Percentiles rank a stretch among this genome's conserved stretches.
Evolutionary conservation across 306 rosid genomes (phyloP).

Genomic region (Calophaca sinica): DNA sequence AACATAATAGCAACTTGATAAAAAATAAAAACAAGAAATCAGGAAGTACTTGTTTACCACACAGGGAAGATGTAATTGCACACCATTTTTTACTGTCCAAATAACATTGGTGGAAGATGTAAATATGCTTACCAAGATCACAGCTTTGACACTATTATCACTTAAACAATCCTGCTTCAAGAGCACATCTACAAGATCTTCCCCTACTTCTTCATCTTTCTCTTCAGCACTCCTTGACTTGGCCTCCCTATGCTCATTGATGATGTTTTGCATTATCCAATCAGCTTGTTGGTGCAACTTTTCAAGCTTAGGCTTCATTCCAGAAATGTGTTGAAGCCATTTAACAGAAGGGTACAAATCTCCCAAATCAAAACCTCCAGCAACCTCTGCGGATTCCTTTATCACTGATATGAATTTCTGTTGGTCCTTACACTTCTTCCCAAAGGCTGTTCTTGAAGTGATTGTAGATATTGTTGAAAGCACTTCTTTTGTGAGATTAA

Average conservation of each 20-base stretch:
- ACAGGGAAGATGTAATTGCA: neutral
- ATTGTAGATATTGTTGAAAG: conserved; percentile 6
- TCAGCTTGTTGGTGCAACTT: conserved; percentile 36
- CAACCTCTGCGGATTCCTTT: neutral
- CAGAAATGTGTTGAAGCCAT: conserved; percentile 44
- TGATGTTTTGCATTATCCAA: conserved; percentile 10
- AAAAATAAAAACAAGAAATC: neutral
- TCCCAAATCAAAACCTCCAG: conserved; percentile 49
- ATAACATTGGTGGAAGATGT: neutral
- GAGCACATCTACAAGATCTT: conserved; percentile 44
- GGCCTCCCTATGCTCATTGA: conserved; percentile 36
- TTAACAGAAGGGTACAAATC: conserved; percentile 56
- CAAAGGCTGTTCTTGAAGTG: conserved; percentile 47
- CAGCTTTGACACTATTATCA: conserved; percentile 45
- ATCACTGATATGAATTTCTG: neutral
- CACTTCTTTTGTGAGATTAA: conserved; percentile 47
- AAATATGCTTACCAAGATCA: conserved; percentile 40
- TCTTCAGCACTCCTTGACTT: neutral
- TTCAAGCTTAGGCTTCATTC: conserved; percentile 49
- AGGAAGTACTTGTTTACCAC: neutral
- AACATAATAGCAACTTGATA: neutral
- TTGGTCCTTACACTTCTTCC: conserved; percentile 34
- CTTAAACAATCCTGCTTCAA: conserved; percentile 33
- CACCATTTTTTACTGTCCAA: neutral
- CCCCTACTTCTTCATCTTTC: conserved; percentile 6